A percentile compares a stretch with the other conserved stretches of the same genome.
These are phyloP conservation scores for Ophiocordyceps robertsii DNA, from an alignment of 2,329 filamentous ascomycete genomes.

Conservation along the genomic window DNA sequence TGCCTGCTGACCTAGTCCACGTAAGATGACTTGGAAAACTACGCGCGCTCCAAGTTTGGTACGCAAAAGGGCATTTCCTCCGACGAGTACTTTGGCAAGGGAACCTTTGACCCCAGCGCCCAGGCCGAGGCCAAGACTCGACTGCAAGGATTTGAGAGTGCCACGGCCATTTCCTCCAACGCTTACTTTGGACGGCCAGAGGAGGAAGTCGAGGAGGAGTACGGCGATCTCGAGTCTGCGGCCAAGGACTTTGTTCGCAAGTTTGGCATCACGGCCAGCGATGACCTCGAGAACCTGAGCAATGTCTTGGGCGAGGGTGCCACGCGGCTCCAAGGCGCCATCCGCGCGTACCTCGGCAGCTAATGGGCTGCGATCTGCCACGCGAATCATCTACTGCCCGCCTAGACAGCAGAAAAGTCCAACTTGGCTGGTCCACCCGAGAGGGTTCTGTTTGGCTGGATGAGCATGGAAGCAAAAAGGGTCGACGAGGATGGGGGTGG, in stretches of 20 bases:
- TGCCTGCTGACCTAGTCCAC: not conserved
- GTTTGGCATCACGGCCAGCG: slow-evolving; percentile 89
- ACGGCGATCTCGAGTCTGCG: slow-evolving; percentile 82
- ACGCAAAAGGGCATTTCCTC: slow-evolving; percentile 91
- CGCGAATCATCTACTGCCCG: not conserved
- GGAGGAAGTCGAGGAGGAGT: slow-evolving; percentile 65
- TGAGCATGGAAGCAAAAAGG: too few species aligned
- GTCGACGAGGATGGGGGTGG: too few species aligned
- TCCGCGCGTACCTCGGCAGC: slow-evolving; percentile 49
- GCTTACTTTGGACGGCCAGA: slow-evolving; percentile 94
- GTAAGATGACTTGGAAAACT: slow-evolving; percentile 63
- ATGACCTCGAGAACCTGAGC: slow-evolving; percentile 86
- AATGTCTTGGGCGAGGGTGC: slow-evolving; percentile 77
- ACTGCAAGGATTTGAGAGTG: slow-evolving; percentile 85
- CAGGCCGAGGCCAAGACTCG: slow-evolving; percentile 78
- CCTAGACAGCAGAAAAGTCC: too few species aligned
- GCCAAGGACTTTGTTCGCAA: slow-evolving; percentile 93
- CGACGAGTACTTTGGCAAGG: slow-evolving; percentile 95
- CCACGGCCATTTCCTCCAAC: slow-evolving; percentile 85
- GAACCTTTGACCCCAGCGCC: slow-evolving; percentile 64
- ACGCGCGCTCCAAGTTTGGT: slow-evolving; percentile 80
- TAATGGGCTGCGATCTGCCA: slow-evolving; percentile 16
- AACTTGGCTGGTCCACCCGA: too few species aligned
- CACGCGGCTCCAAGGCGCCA: slow-evolving; percentile 64
- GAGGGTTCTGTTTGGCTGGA: too few species aligned